Evolutionary conservation across 2,329 filamentous ascomycete genomes (phyloP), one percentile per base, ranked within the genome.

Genomic region (Aspergillus novofumigatus): DNA sequence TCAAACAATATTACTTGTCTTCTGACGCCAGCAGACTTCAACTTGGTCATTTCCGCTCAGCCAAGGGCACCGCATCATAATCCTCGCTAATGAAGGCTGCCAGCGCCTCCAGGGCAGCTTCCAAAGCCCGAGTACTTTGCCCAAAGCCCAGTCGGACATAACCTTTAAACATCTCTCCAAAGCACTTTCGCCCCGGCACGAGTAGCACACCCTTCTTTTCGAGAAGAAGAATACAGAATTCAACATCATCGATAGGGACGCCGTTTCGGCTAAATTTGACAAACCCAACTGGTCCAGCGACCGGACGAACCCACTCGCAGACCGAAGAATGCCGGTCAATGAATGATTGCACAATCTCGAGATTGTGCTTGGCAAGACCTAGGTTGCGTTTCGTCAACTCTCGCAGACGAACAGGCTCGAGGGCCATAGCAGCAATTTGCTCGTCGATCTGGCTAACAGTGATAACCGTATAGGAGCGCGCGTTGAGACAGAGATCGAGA

Each of bases 11-110:
- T 11, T 29, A 29, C 28, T 29, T 29, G 11, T 29, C 10, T 11
- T 29, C 11, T 32, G 29, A 14, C 11, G 4, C 29, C 29, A 14
- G 11, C 10, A 14, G 11, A 32, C 11, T 32, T 32, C 29, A 14
- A 32, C 10, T 4, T 29, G 28, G 10, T 29, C 14, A 17, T 38
- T 35, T 38, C 2, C 5, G 14, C 14, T 87, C 41, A 10, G 41
- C 41, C 41, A 21, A 10, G 8, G 41, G 41, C n/a, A 44, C 41
- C n/a, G 4, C n/a, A 8, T 20, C 41, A 21, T 44, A 21, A 44
- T 21, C 7, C n/a, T 44, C 41, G 8, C 4, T 11, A 44, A 44
- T 44, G 21, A 44, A 44, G 10, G n/a, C 20, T 11, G 41, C 9
- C 20, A 44, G 4, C 9, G 41, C 41, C 41, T 44, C 41, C 41